Conservation (phyloP, 495 filamentous ascomycete genomes). For the Daldinia childiae region DNA sequence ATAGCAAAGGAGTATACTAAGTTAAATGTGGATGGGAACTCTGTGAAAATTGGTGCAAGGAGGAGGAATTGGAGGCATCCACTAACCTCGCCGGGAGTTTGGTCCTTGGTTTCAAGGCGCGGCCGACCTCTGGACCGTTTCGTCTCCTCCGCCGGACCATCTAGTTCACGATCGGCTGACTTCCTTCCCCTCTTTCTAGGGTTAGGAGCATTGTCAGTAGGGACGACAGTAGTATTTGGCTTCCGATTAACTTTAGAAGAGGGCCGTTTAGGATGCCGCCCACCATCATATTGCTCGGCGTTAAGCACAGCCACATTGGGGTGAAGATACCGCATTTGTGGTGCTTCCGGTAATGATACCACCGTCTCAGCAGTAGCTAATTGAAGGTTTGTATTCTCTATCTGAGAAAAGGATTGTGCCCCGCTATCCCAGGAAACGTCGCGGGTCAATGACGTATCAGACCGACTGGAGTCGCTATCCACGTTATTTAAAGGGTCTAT, state of each 20-base stretch:
- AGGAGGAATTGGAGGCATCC: constrained; percentile 9
- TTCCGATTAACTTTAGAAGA: constrained; percentile 32
- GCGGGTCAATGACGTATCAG: constrained; percentile 10
- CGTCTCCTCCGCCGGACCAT: constrained; percentile 53
- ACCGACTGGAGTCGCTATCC: constrained; percentile 4
- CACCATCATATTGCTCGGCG: constrained; percentile 59
- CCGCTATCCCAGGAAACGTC: constrained; percentile 26
- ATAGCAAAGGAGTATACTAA: background rate
- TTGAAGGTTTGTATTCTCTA: constrained; percentile 11
- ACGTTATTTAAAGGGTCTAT: constrained; percentile 7
- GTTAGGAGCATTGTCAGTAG: constrained; percentile 12
- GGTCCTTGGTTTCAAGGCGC: constrained; percentile 74
- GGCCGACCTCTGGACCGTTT: constrained; percentile 71
- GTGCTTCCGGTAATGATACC: constrained; percentile 18
- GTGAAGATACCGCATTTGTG: constrained; percentile 48
- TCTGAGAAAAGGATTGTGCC: constrained; percentile 18
- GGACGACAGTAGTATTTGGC: constrained; percentile 7
- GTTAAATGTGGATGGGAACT: no score
- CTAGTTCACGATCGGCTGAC: constrained; percentile 19
- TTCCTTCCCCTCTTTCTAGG: constrained; percentile 46
- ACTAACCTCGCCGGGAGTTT: constrained; percentile 65
- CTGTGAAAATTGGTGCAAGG: background rate
- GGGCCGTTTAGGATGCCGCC: constrained; percentile 26
- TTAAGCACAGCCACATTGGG: constrained; percentile 58
- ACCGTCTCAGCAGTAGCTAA: constrained; percentile 10